Evolutionary conservation across 1,139 yeast species (phyloP), one percentile per base, ranked within the genome.

Genomic region (Geotrichum reessii): DNA sequence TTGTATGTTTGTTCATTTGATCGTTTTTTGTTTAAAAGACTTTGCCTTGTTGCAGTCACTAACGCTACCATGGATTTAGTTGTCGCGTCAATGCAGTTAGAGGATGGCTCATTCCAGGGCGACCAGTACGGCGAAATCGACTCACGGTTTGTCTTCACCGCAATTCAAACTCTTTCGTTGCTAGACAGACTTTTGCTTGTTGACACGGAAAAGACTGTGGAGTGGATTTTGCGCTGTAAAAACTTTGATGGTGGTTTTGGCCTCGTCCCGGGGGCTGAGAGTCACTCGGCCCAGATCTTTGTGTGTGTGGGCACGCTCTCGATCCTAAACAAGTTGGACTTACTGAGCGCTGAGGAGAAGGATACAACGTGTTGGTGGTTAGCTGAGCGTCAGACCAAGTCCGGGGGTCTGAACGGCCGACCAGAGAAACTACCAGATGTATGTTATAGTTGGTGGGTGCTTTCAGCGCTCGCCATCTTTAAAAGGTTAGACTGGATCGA

Each of bases 211-310:
- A 83, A 83, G 1, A 89, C 96, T 0, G 84, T 82, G 0, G 76
- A 75, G 0, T 93, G 84, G 73, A 81, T 92, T 11, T 67, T 81
- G 61, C 68, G 70, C 50, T 95, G 99, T 71, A 85, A 81, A 63
- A 95, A 95, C 71, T 93, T 90, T 69, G 99, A 93, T 70, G 99
- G 99, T 3, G 97, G 96, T 0, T 93, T 88, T 76, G 99, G 99
- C 0, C 77, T 89, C 74, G 83, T 84, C 9, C 99, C 99, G 0
- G 97, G 97, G 0, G 92, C 96, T 0, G 99, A 93, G 70, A 84
- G 95, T 55, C 99, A 93, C 72, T 86, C 96, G 0, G 97, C 97
- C 0, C 97, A 90, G 74, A 69, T 87, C 0, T 91, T 90, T 67
- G 87, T 95, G 0, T 91, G 96, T 64, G 72, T 93, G 0, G 99